phyloP scores from a whole-genome alignment of 1,139 yeast genomes.

The Debaryomyces psychrophilus region DNA sequence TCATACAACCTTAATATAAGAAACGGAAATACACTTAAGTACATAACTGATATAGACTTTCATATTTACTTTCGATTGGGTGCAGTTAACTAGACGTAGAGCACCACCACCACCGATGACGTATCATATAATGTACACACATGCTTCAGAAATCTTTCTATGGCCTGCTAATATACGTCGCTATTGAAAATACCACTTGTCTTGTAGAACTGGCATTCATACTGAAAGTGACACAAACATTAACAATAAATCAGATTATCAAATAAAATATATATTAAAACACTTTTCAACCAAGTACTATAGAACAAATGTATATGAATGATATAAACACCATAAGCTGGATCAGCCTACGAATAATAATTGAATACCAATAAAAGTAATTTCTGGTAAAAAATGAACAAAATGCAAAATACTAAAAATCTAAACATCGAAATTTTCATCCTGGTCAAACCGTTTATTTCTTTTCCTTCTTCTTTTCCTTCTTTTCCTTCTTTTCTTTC shows the following conservation, averaged over 20 bases:
- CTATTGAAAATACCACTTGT: no score
- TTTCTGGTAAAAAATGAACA: slow-evolving; percentile 6
- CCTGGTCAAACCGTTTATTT: slow-evolving; percentile 21
- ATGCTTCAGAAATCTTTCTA: no score
- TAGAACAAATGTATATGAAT: slow-evolving; percentile 12
- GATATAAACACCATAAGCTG: slow-evolving; percentile 9
- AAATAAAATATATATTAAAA: slow-evolving; percentile 10
- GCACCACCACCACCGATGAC: no score
- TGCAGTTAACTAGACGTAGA: no score
- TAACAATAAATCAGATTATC: not conserved
- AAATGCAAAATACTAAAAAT: slow-evolving; percentile 10
- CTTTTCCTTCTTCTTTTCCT: slow-evolving; percentile 46
- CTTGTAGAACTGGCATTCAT: no score
- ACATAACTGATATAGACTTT: no score
- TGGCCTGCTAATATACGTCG: no score
- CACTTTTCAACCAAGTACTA: slow-evolving; percentile 11
- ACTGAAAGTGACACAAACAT: not conserved
- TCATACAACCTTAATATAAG: no score
- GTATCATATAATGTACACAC: no score
- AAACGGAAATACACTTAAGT: no score
- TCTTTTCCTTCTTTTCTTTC: slow-evolving; percentile 51
- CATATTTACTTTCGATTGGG: no score
- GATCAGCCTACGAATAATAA: not conserved
- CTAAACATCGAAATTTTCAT: slow-evolving; percentile 8
- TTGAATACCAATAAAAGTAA: slow-evolving; percentile 6